Evolutionary conservation across 768 basidiomycete genomes (phyloP).

Genomic region (Tricholomella constricta): DNA sequence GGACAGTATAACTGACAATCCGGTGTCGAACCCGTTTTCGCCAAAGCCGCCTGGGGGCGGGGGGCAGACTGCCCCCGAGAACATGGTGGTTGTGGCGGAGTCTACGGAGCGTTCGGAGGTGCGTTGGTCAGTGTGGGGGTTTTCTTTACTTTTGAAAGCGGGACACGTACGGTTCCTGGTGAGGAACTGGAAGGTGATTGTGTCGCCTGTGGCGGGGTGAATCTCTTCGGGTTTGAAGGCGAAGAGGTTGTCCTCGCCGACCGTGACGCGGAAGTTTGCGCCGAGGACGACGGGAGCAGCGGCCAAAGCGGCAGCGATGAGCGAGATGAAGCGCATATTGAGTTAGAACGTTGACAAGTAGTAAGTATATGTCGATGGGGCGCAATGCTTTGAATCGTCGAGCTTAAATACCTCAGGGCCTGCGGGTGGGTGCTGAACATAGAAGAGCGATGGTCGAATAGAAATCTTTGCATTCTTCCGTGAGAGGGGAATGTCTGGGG

Average conservation of each 20-base stretch:
- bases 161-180: conserved; percentile 4
- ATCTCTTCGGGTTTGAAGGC: conserved; percentile 2
- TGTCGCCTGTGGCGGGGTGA: not conserved
- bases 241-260: conserved; percentile 1
- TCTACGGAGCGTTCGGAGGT: not conserved
- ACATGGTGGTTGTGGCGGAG: conserved; percentile 2
- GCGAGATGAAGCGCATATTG: not conserved
- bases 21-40: not conserved
- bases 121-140: too few species aligned
- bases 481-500: not conserved
- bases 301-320: not conserved
- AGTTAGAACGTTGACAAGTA: too few species aligned
- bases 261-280: not conserved
- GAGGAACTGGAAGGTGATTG: conserved; percentile 4
- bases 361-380: not conserved
- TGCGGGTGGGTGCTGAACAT: not conserved
- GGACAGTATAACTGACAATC: not conserved
- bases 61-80: not conserved
- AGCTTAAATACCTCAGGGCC: not conserved
- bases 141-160: too few species aligned
- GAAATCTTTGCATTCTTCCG: not conserved
- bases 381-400: not conserved
- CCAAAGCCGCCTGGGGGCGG: conserved; percentile 3
- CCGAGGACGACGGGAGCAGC: not conserved
- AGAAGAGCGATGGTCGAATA: not conserved